Conservation (phyloP, 2,329 filamentous ascomycete genomes). For the Xylariaceae sp. region DNA sequence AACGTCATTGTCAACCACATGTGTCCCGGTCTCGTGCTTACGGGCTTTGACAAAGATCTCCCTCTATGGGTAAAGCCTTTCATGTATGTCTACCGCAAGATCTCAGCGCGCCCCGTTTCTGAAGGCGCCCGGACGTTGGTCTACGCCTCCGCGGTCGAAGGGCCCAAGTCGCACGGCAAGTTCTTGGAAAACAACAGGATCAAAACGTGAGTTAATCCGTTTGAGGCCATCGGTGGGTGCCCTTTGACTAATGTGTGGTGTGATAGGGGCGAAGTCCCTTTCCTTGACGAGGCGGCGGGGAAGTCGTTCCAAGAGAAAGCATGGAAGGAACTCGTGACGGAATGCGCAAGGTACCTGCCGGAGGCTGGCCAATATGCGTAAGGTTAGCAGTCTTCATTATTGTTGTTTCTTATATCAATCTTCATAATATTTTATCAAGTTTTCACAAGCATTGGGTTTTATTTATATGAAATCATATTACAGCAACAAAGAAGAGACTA, state of each 20-base stretch:
- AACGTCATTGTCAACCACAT: constrained; percentile 10
- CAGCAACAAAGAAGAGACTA: too few relatives aligned
- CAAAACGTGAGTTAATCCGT: background rate
- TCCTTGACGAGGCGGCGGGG: constrained; percentile 7
- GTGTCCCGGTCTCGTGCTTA: constrained; percentile 7
- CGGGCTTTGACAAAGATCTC: constrained; percentile 5
- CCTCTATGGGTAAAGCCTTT: background rate
- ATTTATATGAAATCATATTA: too few relatives aligned
- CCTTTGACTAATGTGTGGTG: background rate
- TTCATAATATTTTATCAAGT: too few relatives aligned
- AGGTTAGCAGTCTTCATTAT: too few relatives aligned
- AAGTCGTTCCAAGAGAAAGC: constrained; percentile 4
- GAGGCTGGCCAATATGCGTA: constrained; percentile 5
- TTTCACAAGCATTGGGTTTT: too few relatives aligned
- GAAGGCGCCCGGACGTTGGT: constrained; percentile 7
- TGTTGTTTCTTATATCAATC: too few relatives aligned
- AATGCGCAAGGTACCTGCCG: constrained; percentile 2
- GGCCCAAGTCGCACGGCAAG: constrained; percentile 9
- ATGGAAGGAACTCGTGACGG: constrained; percentile 7
- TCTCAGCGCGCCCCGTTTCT: constrained; percentile 1
- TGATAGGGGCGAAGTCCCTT: constrained; percentile 3
- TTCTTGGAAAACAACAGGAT: constrained; percentile 4
- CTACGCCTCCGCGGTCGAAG: constrained; percentile 3
- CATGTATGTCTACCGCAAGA: constrained; percentile 4
- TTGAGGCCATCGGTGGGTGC: background rate